phyloP scores from a whole-genome alignment of 2,329 filamentous ascomycete species.

The Aureobasidium sp. region DNA sequence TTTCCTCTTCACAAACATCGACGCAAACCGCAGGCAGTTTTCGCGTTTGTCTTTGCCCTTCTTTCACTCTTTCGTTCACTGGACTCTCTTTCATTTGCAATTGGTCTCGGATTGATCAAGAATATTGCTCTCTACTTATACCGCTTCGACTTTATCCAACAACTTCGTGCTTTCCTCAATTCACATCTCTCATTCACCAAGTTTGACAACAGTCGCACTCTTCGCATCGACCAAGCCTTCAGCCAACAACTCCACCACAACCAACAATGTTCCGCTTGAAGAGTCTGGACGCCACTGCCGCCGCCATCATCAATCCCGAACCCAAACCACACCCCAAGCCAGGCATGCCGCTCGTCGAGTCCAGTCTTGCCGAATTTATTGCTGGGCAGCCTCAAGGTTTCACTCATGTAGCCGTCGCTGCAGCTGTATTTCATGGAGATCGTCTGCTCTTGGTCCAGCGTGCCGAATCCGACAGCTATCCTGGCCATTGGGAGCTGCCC shows the following conservation, averaged over 20 bases:
- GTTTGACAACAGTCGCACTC: not conserved
- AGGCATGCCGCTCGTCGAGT: slow-evolving; percentile 6
- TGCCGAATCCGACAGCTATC: slow-evolving; percentile 35
- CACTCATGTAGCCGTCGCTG: slow-evolving; percentile 18
- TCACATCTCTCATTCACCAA: not conserved
- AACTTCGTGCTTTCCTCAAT: not conserved
- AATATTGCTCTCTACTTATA: not conserved
- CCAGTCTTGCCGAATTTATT: not conserved
- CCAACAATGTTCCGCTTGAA: slow-evolving; percentile 18
- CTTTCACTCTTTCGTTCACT: not conserved
- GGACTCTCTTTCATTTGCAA: not conserved
- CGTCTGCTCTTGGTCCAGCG: slow-evolving; percentile 41
- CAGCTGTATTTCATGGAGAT: slow-evolving; percentile 20
- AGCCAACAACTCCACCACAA: not conserved
- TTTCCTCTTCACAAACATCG: not conserved
- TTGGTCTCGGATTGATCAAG: not conserved
- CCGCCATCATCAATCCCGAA: slow-evolving; percentile 16
- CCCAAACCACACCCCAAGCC: slow-evolving; percentile 8
- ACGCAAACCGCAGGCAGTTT: slow-evolving; percentile 3
- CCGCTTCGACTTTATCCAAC: not conserved
- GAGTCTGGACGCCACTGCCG: slow-evolving; percentile 12
- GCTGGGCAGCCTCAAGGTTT: slow-evolving; percentile 14
- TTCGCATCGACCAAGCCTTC: not conserved
- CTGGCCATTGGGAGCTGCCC: slow-evolving; percentile 44
- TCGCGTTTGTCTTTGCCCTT: not conserved